Conservation (phyloP, 768 basidiomycete species). For the Boletus rubroflammeus region DNA sequence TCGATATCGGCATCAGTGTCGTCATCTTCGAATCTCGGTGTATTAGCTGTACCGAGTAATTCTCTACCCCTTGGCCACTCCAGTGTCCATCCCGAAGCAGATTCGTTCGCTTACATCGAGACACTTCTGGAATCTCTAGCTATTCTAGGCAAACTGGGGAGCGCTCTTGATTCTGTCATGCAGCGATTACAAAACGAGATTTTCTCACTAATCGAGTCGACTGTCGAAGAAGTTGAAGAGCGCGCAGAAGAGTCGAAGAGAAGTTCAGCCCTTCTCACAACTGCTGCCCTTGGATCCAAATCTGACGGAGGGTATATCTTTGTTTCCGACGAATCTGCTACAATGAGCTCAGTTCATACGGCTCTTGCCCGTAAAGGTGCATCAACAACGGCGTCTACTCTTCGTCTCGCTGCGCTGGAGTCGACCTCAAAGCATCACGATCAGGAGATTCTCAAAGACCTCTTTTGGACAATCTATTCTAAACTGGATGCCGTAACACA, state of each 20-base stretch:
- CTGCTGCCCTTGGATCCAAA: conserved; percentile 37
- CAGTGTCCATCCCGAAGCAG: conserved; percentile 74
- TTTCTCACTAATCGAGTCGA: conserved; percentile 78
- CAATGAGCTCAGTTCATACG: conserved; percentile 22
- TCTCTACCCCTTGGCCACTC: conserved; percentile 22
- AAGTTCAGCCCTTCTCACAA: conserved; percentile 35
- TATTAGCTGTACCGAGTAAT: conserved; percentile 16
- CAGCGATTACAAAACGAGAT: conserved; percentile 85
- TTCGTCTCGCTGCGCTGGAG: conserved; percentile 73
- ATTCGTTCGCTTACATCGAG: conserved; percentile 93
- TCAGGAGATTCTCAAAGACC: conserved; percentile 81
- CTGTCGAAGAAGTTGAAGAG: conserved; percentile 89
- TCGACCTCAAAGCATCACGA: conserved; percentile 68
- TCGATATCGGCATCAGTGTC: conserved; percentile 23
- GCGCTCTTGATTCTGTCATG: conserved; percentile 74
- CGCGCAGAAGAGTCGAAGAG: conserved; percentile 76
- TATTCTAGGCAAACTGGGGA: conserved; percentile 83
- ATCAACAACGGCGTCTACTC: conserved; percentile 44
- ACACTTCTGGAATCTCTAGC: conserved; percentile 89
- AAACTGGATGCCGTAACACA: conserved; percentile 93
- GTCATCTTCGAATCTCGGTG: conserved; percentile 24
- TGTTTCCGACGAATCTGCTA: conserved; percentile 21
- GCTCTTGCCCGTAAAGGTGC: conserved; percentile 20
- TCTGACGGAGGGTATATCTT: conserved; percentile 57
- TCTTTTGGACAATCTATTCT: conserved; percentile 97